Base-by-base conservation (phyloP, 2,329 filamentous ascomycete genomes). In the Fusarium nurragi region DNA sequence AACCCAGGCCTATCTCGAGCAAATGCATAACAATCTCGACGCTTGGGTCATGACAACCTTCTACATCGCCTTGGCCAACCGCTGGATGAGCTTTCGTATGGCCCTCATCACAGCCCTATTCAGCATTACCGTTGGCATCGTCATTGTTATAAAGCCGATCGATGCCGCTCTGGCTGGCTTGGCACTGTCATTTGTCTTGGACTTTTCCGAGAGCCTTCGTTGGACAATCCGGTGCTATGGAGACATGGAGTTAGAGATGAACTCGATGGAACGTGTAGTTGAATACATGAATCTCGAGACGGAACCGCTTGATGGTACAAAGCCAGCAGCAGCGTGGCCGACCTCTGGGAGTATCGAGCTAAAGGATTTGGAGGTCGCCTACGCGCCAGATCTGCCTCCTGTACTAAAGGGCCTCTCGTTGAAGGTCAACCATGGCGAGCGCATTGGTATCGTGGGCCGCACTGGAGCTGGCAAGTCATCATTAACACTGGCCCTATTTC, bases 391-490 rank as follows among this genome's bases (percentile, higher is more conserved):
- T 60, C 80, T 93, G 0, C 87, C 89, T 0, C 85, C 90, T 0
- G 89, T 93, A 0, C 79, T 93, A 1, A 90, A 88, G 73, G 88
- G 87, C 0, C 77, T 93, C 12, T 86, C 80, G 3, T 92, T 94
- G 74, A 78, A 76, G 18, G 83, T 92, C 12, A 79, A 86, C 25
- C 80, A 84, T 45, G 88, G 88, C 60, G 86, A 93, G 76, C 81
- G 90, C 6, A 78, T 93, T 19, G 90, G 90, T 14, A 87, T 93
- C 6, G 88, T 93, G 4, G 91, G 91, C 7, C 86, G 91, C 14
- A 93, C 91, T 0, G 90, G 90, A 4, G 90, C 90, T 0, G 90
- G 90, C 46, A 93, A 93, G 76, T 91, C 88, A 0, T 90, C 88
- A 0, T 77, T 93, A 13, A 92, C 90, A 0, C 79, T 93, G 2